These are phyloP conservation scores for Ceratocystis albifundus DNA, from an alignment of 2,329 filamentous ascomycete genomes.

Conservation along the genomic window DNA sequence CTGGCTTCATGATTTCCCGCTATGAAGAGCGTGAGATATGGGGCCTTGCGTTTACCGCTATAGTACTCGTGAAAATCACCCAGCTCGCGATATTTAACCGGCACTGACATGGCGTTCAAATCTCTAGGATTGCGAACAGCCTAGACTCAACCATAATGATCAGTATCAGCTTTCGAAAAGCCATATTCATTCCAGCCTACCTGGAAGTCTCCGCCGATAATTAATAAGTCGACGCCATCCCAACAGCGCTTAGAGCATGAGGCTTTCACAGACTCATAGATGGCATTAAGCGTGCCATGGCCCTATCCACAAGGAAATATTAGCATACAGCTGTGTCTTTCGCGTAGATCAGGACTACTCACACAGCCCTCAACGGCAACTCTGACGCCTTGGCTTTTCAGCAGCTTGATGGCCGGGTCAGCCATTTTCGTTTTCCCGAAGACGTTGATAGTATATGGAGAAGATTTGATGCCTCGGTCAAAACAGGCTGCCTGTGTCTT, in stretches of 20 bases:
- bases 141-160: constrained; percentile 32
- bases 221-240: constrained; percentile 68
- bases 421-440: constrained; percentile 12
- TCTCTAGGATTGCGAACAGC: constrained; percentile 81
- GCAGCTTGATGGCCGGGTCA: background rate
- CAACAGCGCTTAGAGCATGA: constrained; percentile 61
- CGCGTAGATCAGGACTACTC: background rate
- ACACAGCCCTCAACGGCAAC: constrained; percentile 23
- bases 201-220: constrained; percentile 95
- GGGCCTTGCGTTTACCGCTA: constrained; percentile 61
- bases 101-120: constrained; percentile 79
- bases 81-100: constrained; percentile 72
- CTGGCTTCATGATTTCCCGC: constrained; percentile 93
- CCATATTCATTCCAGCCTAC: constrained; percentile 32
- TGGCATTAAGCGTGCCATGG: constrained; percentile 82
- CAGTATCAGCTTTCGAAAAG: background rate
- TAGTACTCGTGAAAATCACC: constrained; percentile 96
- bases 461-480: background rate
- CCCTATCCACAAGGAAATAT: constrained; percentile 43
- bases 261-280: constrained; percentile 66
- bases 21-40: constrained; percentile 84
- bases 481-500: background rate
- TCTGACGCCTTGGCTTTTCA: constrained; percentile 17
- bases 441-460: background rate
- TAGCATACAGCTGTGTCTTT: background rate